A percentile compares a stretch with the other conserved stretches of the same genome.
phyloP scores from a whole-genome alignment of 192 early-diverging fungal species.

The Coemansia sp. region DNA sequence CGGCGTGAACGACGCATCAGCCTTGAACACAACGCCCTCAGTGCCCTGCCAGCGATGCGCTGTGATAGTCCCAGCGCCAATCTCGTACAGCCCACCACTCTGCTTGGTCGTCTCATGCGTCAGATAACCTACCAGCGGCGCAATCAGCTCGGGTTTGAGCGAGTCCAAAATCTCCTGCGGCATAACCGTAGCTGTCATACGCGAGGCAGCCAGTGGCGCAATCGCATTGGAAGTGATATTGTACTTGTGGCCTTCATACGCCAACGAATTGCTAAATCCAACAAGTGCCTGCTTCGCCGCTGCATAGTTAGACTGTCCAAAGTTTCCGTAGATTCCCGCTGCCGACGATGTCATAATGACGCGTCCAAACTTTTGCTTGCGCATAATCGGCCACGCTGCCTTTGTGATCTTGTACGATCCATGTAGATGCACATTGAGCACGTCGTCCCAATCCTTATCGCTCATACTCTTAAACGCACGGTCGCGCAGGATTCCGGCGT shows the following conservation, averaged over 20 bases:
- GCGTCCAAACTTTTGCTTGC: constrained; percentile 93
- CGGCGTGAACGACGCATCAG: constrained; percentile 82
- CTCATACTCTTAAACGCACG: constrained; percentile 95
- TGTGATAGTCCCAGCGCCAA: constrained; percentile 87
- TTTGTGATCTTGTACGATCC: constrained; percentile 95
- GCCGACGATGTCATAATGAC: constrained; percentile 94
- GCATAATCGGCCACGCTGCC: constrained; percentile 95
- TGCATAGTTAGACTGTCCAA: constrained; percentile 73
- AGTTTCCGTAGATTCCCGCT: constrained; percentile 99
- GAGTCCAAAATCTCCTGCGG: constrained; percentile 93
- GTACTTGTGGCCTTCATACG: constrained; percentile 90
- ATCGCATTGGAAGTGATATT: constrained; percentile 93
- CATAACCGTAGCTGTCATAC: constrained; percentile 97
- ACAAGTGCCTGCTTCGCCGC: constrained; percentile 92
- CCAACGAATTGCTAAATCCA: constrained; percentile 88
- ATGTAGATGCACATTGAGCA: constrained; percentile 87
- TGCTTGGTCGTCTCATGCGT: constrained; percentile 83
- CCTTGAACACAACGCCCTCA: constrained; percentile 86
- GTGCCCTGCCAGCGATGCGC: constrained; percentile 92
- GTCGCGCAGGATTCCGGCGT: constrained; percentile 98
- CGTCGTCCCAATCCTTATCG: constrained; percentile 96
- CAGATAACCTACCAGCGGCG: constrained; percentile 91
- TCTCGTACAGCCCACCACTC: constrained; percentile 88
- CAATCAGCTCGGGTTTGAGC: constrained; percentile 96
- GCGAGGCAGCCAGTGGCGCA: constrained; percentile 94